Percentiles rank a stretch among this genome's conserved stretches.
phyloP scores from a whole-genome alignment of 768 basidiomycete species.

The Amanita inopinata region DNA sequence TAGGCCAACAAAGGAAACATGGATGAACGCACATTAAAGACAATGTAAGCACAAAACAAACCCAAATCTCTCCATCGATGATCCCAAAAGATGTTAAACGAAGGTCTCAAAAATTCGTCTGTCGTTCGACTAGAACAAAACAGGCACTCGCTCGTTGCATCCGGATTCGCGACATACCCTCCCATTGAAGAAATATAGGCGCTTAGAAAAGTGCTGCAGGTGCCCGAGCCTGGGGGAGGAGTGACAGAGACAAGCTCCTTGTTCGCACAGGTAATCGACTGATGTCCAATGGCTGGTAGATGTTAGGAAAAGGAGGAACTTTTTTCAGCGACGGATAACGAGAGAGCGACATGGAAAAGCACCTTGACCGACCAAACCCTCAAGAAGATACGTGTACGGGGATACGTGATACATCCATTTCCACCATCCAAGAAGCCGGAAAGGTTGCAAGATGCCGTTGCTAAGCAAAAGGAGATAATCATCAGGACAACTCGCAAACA shows the following conservation, averaged over 20 bases:
- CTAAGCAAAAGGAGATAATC: slow-evolving; percentile 18
- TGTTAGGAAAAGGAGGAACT: not conserved
- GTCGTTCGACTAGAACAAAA: slow-evolving; percentile 52
- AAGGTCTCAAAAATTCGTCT: slow-evolving; percentile 43
- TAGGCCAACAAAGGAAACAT: not conserved
- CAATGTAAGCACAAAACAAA: slow-evolving; percentile 34
- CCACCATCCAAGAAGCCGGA: slow-evolving; percentile 55
- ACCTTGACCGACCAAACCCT: slow-evolving; percentile 41
- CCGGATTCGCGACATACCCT: slow-evolving; percentile 48
- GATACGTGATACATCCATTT: slow-evolving; percentile 57
- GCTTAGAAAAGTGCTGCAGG: slow-evolving; percentile 44
- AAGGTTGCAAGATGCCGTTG: slow-evolving; percentile 63
- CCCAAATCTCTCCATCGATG: slow-evolving; percentile 48
- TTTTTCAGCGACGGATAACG: too few species aligned
- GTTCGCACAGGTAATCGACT: slow-evolving; percentile 36
- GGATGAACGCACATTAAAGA: slow-evolving; percentile 35
- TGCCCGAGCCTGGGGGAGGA: slow-evolving; percentile 43
- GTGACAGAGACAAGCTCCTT: slow-evolving; percentile 43
- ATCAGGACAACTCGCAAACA: not conserved
- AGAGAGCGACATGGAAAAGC: too few species aligned
- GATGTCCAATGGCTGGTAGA: slow-evolving; percentile 26
- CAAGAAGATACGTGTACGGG: slow-evolving; percentile 43
- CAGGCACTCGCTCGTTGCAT: slow-evolving; percentile 37
- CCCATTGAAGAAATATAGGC: slow-evolving; percentile 40
- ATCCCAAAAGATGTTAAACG: slow-evolving; percentile 48